Evolutionary conservation across 2,329 filamentous ascomycete species (phyloP).

Genomic region (Colletotrichum sp.): DNA sequence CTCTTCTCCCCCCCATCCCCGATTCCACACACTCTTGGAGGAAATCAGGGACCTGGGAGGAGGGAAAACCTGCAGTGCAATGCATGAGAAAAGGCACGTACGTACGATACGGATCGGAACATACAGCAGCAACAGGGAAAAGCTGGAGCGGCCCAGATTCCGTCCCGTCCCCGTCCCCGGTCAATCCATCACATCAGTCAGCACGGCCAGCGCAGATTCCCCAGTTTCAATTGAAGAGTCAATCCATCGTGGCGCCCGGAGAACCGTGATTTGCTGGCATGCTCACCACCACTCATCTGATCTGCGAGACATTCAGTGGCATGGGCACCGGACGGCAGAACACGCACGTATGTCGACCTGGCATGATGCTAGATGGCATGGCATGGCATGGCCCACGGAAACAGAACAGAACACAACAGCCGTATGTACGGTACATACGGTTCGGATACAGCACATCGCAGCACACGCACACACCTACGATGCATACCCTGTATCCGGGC

Average conservation of each 20-base stretch:
- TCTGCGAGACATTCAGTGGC: slow-evolving; percentile 4
- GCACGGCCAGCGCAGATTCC: not conserved
- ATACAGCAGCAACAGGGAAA: not conserved
- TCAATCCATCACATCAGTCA: not conserved
- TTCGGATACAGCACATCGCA: not conserved
- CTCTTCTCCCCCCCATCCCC: not conserved
- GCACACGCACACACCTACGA: not conserved
- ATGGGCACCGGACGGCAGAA: not conserved
- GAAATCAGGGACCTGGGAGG: not conserved
- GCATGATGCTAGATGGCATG: not conserved
- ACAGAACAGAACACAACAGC: not conserved
- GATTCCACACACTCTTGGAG: not conserved
- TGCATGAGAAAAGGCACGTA: not conserved
- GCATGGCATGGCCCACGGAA: not conserved
- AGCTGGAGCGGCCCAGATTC: not conserved
- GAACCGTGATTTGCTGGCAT: slow-evolving; percentile 8
- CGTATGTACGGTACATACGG: not conserved
- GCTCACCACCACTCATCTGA: not conserved
- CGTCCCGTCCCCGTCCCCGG: not conserved
- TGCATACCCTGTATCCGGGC: not conserved
- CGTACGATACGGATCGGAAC: not conserved
- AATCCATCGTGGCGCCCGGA: not conserved
- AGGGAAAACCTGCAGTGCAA: not conserved
- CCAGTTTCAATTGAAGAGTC: not conserved
- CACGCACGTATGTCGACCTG: not conserved